Evolutionary conservation across 2,329 filamentous ascomycete genomes (phyloP), one percentile per base, ranked within the genome.

Genomic region (Fonsecaea erecta): DNA sequence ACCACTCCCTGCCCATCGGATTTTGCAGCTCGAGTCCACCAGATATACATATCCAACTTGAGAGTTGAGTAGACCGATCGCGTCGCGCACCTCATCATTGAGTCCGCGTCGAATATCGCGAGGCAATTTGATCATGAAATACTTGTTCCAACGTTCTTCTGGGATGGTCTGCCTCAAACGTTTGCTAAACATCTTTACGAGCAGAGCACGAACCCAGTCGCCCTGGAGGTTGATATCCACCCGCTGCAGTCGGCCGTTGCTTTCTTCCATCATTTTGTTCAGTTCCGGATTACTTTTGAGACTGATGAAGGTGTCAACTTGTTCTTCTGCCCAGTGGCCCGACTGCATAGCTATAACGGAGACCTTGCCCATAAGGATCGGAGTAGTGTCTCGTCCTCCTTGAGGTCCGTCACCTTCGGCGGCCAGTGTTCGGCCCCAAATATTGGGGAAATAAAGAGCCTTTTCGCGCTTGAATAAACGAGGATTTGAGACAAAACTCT

Each of bases 1-100:
- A 43, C 77, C 81, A 68, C 93, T 96, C 3, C 91, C 95, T 0
- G 94, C 95, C 95, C 95, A 99, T 63, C 95, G 86, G 71, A 99
- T 96, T 78, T 88, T 90, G 77, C 93, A 97, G 69, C 93, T 84
- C 68, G 88, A 83, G 76, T 99, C 95, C 64, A 99, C 83, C 54
- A 99, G 83, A 78, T 97, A 99, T 3, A 93, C 90, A 79, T 97
- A 98, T 40, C 93, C 94, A 35, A 97, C 94, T 78, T 93, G 96
- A 71, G 87, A 88, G 78, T 99, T 99, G 75, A 96, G 80, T 75
- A 96, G 77, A 4, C 86, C 86, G 72, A 89, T 84, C 3, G 84
- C 81, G 73, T 88, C 85, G 69, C 84, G 82, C 46, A 88, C 79
- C 18, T 80, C 76, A 55, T 86, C 83, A 14, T 78, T 81, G 24